These are phyloP conservation scores for Microbotryum lychnidis-dioicae DNA, from an alignment of 1,284 basidiomycete species.

Conservation along the genomic window DNA sequence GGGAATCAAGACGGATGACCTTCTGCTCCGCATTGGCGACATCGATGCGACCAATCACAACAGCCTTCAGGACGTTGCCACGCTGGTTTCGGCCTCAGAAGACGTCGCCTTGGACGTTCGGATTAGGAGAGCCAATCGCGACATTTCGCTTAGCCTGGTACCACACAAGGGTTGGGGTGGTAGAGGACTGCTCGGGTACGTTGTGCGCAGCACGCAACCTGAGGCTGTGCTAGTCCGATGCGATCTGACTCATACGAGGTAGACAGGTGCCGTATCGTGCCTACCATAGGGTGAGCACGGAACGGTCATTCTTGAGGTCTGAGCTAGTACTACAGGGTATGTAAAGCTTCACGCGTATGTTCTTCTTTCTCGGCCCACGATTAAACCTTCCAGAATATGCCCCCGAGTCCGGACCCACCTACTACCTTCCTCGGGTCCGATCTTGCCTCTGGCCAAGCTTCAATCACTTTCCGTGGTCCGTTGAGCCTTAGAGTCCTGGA, in stretches of 20 bases:
- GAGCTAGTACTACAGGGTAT: neutral
- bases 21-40: constrained; percentile 16
- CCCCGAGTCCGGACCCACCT: neutral
- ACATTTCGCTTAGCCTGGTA: constrained; percentile 47
- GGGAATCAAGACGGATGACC: constrained; percentile 23
- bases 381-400: neutral
- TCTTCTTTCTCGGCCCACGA: neutral
- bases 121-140: constrained; percentile 42
- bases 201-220: neutral
- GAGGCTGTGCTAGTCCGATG: no score
- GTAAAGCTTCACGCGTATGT: neutral
- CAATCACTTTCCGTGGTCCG: neutral
- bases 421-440: neutral
- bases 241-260: no score
- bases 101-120: constrained; percentile 49
- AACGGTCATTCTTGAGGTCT: neutral
- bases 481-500: neutral
- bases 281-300: neutral
- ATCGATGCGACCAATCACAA: constrained; percentile 36
- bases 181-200: constrained; percentile 63
- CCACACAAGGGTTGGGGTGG: constrained; percentile 63
- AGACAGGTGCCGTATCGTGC: constrained; percentile 1
- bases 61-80: constrained; percentile 58
- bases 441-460: neutral
- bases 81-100: constrained; percentile 62